These are phyloP conservation scores for Cutaneotrichosporon sp. DNA, from an alignment of 1,284 basidiomycete species.

Conservation along the genomic window DNA sequence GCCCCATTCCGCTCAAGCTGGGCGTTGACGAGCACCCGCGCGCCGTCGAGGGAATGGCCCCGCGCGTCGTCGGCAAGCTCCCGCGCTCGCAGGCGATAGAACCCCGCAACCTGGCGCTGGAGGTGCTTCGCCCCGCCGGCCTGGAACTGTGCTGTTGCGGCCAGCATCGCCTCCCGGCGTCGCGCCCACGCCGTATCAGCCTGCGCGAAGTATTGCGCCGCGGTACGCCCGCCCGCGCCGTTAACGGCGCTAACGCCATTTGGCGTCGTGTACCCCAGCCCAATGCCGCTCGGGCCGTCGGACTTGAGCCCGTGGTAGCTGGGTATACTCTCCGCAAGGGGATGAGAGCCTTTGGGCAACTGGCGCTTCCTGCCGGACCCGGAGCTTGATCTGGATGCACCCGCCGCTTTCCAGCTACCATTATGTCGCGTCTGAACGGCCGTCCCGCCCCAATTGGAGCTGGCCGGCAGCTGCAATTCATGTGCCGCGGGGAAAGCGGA, in stretches of 20 bases:
- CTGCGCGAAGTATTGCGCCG: conserved; percentile 30
- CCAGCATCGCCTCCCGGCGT: conserved; percentile 35
- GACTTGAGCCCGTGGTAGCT: too few relatives aligned
- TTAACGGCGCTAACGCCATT: too few relatives aligned
- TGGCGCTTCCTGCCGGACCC: too few relatives aligned
- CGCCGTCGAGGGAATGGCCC: conserved; percentile 40
- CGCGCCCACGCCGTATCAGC: conserved; percentile 27
- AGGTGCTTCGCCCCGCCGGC: conserved; percentile 9
- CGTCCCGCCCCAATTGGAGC: neutral
- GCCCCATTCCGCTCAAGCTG: conserved; percentile 21
- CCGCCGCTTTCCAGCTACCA: conserved; percentile 45
- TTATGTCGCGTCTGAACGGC: neutral
- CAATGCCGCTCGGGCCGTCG: too few relatives aligned
- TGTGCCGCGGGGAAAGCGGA: neutral
- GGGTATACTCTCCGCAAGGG: too few relatives aligned
- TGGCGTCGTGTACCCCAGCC: too few relatives aligned
- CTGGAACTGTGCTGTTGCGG: conserved; percentile 34
- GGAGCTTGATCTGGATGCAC: neutral
- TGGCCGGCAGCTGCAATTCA: neutral
- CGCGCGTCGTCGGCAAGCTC: conserved; percentile 28
- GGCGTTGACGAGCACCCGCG: conserved; percentile 32
- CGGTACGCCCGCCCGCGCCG: neutral
- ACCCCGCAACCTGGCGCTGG: conserved; percentile 30
- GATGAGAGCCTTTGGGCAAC: too few relatives aligned
- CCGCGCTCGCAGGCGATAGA: conserved; percentile 41